Conservation (phyloP, 441 rosid species). For the Aquilaria agallochum region DNA sequence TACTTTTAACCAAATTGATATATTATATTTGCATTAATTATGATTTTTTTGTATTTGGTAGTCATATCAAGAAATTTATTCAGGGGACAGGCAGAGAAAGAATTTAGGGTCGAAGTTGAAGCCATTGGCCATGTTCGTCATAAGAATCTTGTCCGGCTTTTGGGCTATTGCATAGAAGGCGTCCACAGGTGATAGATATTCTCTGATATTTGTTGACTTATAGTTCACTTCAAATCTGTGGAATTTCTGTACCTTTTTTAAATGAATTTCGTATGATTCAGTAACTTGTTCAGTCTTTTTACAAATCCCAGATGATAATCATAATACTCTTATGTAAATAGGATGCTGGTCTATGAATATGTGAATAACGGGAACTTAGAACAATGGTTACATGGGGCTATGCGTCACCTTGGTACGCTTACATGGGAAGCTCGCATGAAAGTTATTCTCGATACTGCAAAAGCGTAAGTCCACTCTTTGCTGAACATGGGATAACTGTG, state of each 20-base stretch:
- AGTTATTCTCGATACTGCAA: constrained; percentile 66
- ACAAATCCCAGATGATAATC: constrained; percentile 5
- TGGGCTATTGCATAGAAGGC: constrained; percentile 90
- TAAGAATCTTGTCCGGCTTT: constrained; percentile 91
- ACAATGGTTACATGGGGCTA: constrained; percentile 71
- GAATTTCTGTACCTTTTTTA: neutral
- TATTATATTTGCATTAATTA: neutral
- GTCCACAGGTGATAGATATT: constrained; percentile 62
- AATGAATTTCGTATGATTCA: neutral
- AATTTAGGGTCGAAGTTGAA: constrained; percentile 90
- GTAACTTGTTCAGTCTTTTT: neutral
- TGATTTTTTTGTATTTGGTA: constrained; percentile 8
- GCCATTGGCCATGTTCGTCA: constrained; percentile 97
- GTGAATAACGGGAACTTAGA: constrained; percentile 84
- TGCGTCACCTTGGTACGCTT: constrained; percentile 49
- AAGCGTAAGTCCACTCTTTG: constrained; percentile 52
- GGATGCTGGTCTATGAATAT: constrained; percentile 79
- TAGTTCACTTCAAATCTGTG: neutral
- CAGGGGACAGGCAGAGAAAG: constrained; percentile 96
- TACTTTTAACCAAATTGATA: neutral
- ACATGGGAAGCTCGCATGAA: constrained; percentile 86
- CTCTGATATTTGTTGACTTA: constrained; percentile 7
- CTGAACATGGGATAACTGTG: neutral
- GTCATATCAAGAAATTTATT: constrained; percentile 12
- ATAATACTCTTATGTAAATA: constrained; percentile 15